Base-by-base conservation (phyloP, 371 early-diverging fungal genomes). In the Mycotypha africana region DNA sequence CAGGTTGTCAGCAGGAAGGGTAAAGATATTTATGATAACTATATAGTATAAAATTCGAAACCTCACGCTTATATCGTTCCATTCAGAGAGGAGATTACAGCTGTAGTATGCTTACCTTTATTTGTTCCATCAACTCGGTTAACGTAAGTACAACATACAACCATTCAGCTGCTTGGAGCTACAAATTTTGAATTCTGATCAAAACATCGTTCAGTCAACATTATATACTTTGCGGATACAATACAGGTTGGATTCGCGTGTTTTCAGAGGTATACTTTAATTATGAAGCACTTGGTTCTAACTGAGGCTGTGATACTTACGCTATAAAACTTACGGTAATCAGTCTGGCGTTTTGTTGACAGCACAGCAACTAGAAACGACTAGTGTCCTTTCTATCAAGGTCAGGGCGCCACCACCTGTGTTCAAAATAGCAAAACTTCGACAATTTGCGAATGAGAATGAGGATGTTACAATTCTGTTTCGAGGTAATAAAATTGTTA, bases 381-480 rank as follows among this genome's bases (percentile, higher is more conserved):
- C 79, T 2, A 55, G 74, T 2, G 65, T 81, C 11, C 17, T 76
- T 2, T 58, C 69, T 0, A 76, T 81, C 28, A 77, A 78, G 39
- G 51, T 78, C 10, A 57, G 79, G 39, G 67, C 79, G 21, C 75
- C 75, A 11, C 70, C 75, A 0, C 62, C 68, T 2, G 49, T 65
- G 0, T 54, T 57, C 31, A 70, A 50, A 56, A 51, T 59, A n/a
- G 25, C 58, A 0, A 34, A 38, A 1, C n/a, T n/a, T n/a, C 53
- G 51, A 4, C 45, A 45, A n/a, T 2, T 17, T 7, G 30, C 62
- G 2, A 64, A 67, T n/a, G 69, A 76, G 28, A 78, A 81, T 24
- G 81, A 81, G 45, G 81, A 81, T 15, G 76, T 81, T 46, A 77
- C 79, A 0, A 66, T 81, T 7, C 32, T 81, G 11, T 78, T 77